Base-by-base conservation (phyloP, 192 early-diverging fungal genomes). In the Coemansia biformis region DNA sequence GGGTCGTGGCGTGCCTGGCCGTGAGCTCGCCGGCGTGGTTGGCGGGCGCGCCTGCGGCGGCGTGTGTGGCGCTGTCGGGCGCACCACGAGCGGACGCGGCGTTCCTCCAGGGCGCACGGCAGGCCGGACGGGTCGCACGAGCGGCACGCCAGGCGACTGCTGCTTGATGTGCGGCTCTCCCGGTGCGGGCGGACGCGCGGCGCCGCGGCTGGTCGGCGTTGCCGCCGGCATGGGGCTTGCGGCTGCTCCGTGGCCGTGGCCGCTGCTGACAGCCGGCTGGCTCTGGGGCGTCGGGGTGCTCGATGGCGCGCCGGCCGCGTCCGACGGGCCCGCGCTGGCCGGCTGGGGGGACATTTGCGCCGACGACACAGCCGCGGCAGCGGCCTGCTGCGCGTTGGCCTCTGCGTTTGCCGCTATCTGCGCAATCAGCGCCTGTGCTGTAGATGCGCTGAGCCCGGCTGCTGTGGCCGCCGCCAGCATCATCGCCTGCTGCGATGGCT, bases 391-490 rank as follows among this genome's bases (percentile, higher is more conserved):
- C 29, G 51, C 48, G 14, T 42, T 63, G 37, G 38, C 18, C 13
- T 62, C 66, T 3, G 39, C 48, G 41, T 51, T 63, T 1, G 60
- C 60, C 0, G 66, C 54, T 11, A 71, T 63, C 17, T 71, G 67
- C 0, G 60, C 67, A 17, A 71, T 57, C 28, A 71, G 32, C 22
- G 67, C 60, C 13, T 71, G 67, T 0, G 67, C 60, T 3, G 54
- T 51, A 11, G 59, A 41, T 4, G 55, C 29, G 22, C 56, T 71
- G 8, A 71, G 39, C 5, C 67, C 67, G 1, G 67, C 67, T 0
- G 67, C 67, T 4, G 55, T 41, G 1, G 60, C 67, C 1, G 67
- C 60, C 0, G 56, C 60, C 34, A 71, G 23, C 67, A 71, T 63
- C 67, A 71, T 63, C 26, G 51, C 60, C 29, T 63, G 60, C 43